These are phyloP conservation scores for Cladobotryum protrusum DNA, from an alignment of 2,329 filamentous ascomycete species.

Conservation along the genomic window DNA sequence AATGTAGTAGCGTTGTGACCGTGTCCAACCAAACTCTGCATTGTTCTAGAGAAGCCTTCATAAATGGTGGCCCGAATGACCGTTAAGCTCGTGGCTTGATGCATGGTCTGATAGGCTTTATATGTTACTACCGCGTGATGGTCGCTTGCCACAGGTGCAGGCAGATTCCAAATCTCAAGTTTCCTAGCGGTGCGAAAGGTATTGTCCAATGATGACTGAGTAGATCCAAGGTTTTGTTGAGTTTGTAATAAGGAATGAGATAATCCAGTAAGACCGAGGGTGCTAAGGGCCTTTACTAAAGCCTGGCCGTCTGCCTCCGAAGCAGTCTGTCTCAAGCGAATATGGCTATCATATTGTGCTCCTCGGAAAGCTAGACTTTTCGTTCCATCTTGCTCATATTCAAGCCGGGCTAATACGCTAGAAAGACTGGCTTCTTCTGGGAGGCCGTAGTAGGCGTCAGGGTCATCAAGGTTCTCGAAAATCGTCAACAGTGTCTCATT, in stretches of 20 bases:
- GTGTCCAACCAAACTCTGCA: slow-evolving; percentile 48
- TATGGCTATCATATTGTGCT: slow-evolving; percentile 81
- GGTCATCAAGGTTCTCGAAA: slow-evolving; percentile 90
- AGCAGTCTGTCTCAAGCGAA: slow-evolving; percentile 54
- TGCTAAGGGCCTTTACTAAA: slow-evolving; percentile 70
- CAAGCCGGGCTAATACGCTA: slow-evolving; percentile 73
- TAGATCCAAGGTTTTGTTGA: slow-evolving; percentile 54
- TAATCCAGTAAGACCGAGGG: slow-evolving; percentile 76
- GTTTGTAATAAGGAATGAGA: slow-evolving; percentile 72
- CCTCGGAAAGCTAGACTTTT: slow-evolving; percentile 88
- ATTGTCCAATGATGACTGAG: slow-evolving; percentile 56
- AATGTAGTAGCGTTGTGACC: slow-evolving; percentile 46
- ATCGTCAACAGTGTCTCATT: slow-evolving; percentile 70
- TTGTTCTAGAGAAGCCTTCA: slow-evolving; percentile 54
- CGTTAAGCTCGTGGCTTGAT: slow-evolving; percentile 54
- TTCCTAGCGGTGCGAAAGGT: slow-evolving; percentile 75
- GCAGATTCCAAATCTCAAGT: slow-evolving; percentile 88
- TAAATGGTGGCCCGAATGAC: slow-evolving; percentile 55
- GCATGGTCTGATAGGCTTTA: slow-evolving; percentile 72
- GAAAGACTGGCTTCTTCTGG: slow-evolving; percentile 69
- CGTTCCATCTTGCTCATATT: slow-evolving; percentile 81
- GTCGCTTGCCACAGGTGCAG: slow-evolving; percentile 56
- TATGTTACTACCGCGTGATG: slow-evolving; percentile 68
- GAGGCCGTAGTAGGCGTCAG: slow-evolving; percentile 91
- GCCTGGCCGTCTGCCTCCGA: slow-evolving; percentile 58